Base-by-base conservation (phyloP, 805 yeast genomes). In the Kregervanrija fluxuum region DNA sequence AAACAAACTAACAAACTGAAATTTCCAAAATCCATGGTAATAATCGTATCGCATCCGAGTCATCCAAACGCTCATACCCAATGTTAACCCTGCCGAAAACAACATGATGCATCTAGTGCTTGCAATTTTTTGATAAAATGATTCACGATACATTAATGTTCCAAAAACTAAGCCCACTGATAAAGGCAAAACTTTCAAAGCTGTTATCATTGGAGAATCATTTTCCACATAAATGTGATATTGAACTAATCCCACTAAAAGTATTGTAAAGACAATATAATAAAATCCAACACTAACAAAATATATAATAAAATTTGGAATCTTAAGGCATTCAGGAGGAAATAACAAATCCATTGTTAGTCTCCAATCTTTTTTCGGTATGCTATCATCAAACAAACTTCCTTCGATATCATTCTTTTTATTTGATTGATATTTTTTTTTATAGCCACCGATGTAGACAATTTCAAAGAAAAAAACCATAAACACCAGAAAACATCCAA, bases 101-200 rank as follows among this genome's bases (percentile, higher is more conserved):
- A 40, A 53, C 9, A 44, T 49, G 35, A 33, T 50, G 40, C 11
- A 46, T 48, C 36, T 56, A 43, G 50, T 52, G 28, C 28, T 22
- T 30, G 49, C 71, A 47, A 55, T 17, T 15, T 43, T 50, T 3
- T 37, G 30, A 12, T 53, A 48, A 40, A 44, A 32, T 2, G n/a
- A 12, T 5, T 45, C 47, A 8, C 46, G 46, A 31, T 47, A 62
- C 4, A 60, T 11, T 3, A 52, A 6, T 10, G 68, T 52, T 4
- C 67, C 65, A 9, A 59, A 2, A 3, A 52, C 37, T 42, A 64
- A 41, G 3, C 68, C 71, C 11, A 64, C 48, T 3, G 65, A 44
- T 15, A 62, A 28, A 2, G 74, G 71, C 1, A 69, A 46, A 1
- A 59, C 44, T 45, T 68, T 71, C 3, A 68, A 54, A 1, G 69